A percentile compares a stretch with the other conserved stretches of the same genome.
phyloP scores from a whole-genome alignment of 2,329 filamentous ascomycete genomes.

The Raffaelea deltoideospora region DNA sequence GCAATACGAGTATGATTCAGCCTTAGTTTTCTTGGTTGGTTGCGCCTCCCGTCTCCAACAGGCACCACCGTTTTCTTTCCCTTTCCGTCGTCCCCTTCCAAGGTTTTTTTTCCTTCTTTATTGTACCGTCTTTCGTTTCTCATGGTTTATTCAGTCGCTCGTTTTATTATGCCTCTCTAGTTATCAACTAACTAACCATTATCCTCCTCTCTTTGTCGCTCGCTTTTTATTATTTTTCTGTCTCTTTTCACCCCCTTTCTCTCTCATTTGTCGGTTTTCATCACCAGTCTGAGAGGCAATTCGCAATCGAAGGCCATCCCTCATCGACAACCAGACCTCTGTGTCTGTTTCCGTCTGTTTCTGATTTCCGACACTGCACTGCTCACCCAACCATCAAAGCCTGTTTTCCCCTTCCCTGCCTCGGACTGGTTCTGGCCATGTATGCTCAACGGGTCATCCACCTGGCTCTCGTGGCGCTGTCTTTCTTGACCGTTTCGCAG shows the following conservation, averaged over 20 bases:
- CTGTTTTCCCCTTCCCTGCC: neutral
- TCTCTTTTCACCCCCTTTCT: neutral
- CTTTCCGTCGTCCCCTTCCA: neutral
- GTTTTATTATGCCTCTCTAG: neutral
- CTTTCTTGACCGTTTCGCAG: conserved; percentile 29
- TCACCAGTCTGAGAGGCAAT: neutral
- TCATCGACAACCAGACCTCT: no score
- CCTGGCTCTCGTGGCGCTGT: conserved; percentile 33
- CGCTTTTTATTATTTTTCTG: neutral
- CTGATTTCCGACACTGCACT: neutral
- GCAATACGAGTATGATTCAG: no score
- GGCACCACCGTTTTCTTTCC: no score
- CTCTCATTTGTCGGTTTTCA: neutral
- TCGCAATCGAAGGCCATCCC: no score
- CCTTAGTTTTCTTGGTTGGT: no score
- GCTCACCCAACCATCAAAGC: neutral
- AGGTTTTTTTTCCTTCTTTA: neutral
- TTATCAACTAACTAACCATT: neutral
- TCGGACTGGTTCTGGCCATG: no score
- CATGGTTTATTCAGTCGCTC: neutral
- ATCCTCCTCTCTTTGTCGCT: neutral
- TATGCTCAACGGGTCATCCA: conserved; percentile 28
- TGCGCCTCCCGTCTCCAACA: no score
- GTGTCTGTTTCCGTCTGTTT: neutral
- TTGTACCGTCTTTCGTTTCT: neutral